Conservation (phyloP, 306 rosid species). For the Vachellia pachyceras region DNA sequence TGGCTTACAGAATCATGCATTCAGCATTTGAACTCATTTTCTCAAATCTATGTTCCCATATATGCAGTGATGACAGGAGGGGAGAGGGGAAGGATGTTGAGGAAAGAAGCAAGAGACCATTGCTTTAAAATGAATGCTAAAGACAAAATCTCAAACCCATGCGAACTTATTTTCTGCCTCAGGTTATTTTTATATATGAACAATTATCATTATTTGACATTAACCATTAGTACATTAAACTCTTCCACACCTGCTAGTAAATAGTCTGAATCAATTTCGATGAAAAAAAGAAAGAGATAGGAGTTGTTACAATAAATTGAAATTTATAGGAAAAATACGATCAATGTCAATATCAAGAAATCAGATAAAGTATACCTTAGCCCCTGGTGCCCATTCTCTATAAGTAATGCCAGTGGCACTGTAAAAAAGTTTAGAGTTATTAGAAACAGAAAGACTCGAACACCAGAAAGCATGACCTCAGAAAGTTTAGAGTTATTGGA, state of each 20-base stretch:
- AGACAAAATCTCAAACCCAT: background rate
- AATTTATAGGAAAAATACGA: conserved; percentile 10
- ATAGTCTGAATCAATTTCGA: background rate
- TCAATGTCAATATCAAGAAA: conserved; percentile 2
- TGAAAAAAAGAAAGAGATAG: background rate
- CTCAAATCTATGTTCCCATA: background rate
- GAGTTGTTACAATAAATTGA: background rate
- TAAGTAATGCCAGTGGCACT: conserved; percentile 90
- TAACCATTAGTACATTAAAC: background rate
- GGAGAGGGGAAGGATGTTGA: background rate
- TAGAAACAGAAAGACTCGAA: background rate
- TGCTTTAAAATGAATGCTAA: background rate
- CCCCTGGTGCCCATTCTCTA: conserved; percentile 99
- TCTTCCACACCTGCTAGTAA: background rate
- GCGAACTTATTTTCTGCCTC: background rate
- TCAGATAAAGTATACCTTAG: conserved; percentile 66
- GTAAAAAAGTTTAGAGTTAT: conserved; percentile 45
- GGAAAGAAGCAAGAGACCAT: background rate
- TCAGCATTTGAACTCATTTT: background rate
- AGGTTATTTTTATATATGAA: background rate
- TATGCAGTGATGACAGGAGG: background rate
- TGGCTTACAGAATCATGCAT: background rate
- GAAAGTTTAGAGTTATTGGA: background rate
- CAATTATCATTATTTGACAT: background rate
- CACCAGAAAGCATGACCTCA: background rate